phyloP scores from a whole-genome alignment of 208 protist species.

The Crithidia mellificae region DNA sequence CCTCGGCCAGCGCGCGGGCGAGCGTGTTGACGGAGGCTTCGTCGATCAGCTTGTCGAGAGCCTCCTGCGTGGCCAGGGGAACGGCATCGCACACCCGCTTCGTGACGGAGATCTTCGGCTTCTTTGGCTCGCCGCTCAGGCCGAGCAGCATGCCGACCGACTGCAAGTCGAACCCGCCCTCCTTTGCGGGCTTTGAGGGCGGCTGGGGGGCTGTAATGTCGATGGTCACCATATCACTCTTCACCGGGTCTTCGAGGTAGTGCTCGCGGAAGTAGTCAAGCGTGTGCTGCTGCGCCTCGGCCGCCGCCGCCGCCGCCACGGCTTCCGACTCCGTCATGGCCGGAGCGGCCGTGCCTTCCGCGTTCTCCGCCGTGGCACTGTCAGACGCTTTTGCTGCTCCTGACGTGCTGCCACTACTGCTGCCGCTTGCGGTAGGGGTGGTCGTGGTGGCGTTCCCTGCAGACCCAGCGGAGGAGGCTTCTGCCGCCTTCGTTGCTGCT shows the following conservation, averaged over 20 bases:
- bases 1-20: conserved; percentile 81
- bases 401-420: background rate
- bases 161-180: conserved; percentile 57
- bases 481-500: conserved; percentile 5
- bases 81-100: conserved; percentile 82
- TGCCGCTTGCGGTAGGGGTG: too few species aligned
- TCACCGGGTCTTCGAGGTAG: conserved; percentile 67
- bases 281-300: conserved; percentile 41
- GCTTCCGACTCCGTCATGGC: conserved; percentile 9
- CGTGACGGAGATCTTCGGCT: conserved; percentile 58
- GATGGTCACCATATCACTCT: conserved; percentile 78
- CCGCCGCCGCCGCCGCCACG: conserved; percentile 4
- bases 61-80: conserved; percentile 82
- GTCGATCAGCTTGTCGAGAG: conserved; percentile 90
- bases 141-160: conserved; percentile 72
- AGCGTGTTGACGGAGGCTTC: conserved; percentile 84
- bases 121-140: conserved; percentile 47
- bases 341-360: background rate
- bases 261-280: conserved; percentile 81
- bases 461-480: background rate
- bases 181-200: conserved; percentile 36
- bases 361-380: conserved; percentile 20
- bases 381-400: background rate
- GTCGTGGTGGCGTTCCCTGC: background rate
- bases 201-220: conserved; percentile 60